Conservation (phyloP, 2,329 filamentous ascomycete genomes). For the Sporothrix protearum region DNA sequence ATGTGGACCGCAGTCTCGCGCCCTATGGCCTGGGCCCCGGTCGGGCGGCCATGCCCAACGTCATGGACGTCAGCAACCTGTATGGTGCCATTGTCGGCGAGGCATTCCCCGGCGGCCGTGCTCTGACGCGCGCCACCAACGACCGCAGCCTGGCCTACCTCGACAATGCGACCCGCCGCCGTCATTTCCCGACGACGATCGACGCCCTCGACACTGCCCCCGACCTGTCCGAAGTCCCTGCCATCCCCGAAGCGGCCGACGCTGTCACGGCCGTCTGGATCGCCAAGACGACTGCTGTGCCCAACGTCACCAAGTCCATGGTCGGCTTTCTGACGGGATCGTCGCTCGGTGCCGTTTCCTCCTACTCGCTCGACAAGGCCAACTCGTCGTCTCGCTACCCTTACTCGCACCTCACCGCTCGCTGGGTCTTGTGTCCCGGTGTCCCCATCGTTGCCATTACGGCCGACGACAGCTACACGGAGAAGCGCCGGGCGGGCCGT, state of each 20-base stretch:
- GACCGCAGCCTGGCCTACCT: constrained; percentile 77
- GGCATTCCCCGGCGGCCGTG: constrained; percentile 76
- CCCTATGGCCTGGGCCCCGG: constrained; percentile 77
- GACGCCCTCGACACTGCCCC: constrained; percentile 49
- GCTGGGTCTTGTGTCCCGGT: constrained; percentile 87
- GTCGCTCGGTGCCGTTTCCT: constrained; percentile 74
- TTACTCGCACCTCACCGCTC: constrained; percentile 76
- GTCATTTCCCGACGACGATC: constrained; percentile 29
- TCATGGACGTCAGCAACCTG: constrained; percentile 84
- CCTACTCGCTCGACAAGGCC: constrained; percentile 69
- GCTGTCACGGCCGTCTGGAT: constrained; percentile 82
- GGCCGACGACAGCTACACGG: constrained; percentile 77
- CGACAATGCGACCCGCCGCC: constrained; percentile 49
- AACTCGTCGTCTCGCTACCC: constrained; percentile 58
- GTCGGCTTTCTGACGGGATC: constrained; percentile 81
- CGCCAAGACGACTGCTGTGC: constrained; percentile 72
- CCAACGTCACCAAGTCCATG: constrained; percentile 68
- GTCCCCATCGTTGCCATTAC: constrained; percentile 78
- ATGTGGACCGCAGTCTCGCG: constrained; percentile 67
- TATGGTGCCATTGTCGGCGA: constrained; percentile 83
- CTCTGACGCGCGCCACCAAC: constrained; percentile 70
- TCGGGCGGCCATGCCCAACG: constrained; percentile 73
- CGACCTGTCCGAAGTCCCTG: constrained; percentile 61
- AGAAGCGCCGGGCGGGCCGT: constrained; percentile 63
- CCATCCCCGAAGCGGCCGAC: constrained; percentile 65